Conservation (phyloP, 371 early-diverging fungal species). For the Gilbertella persicaria region DNA sequence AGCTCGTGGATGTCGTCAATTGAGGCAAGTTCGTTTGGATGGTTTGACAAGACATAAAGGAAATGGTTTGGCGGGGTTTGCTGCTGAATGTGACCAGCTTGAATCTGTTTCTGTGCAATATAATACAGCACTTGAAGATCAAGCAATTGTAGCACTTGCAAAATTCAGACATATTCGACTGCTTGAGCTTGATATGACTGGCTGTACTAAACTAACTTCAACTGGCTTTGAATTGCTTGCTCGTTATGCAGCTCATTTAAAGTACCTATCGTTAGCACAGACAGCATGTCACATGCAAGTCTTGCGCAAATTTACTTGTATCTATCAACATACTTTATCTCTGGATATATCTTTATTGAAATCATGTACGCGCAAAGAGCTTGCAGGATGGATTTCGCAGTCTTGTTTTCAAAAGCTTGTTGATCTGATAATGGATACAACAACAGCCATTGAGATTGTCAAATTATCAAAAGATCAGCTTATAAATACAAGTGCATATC, state of each 20-base stretch:
- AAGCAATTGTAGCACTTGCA: conserved; percentile 29
- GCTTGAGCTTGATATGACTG: conserved; percentile 30
- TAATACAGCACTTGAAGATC: conserved; percentile 26
- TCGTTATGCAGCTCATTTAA: conserved; percentile 16
- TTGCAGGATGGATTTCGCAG: conserved; percentile 14
- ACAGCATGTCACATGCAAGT: conserved; percentile 1
- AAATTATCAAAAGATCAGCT: not conserved
- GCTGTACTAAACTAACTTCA: conserved; percentile 25
- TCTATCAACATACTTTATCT: not conserved
- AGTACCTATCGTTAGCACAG: conserved; percentile 9
- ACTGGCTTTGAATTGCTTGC: conserved; percentile 25
- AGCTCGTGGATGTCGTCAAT: conserved; percentile 23
- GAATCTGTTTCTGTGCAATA: conserved; percentile 21
- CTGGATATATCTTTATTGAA: conserved; percentile 13
- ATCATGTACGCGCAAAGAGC: not conserved
- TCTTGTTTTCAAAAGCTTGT: not conserved
- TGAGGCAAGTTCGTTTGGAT: conserved; percentile 24
- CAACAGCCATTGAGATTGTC: not conserved
- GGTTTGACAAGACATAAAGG: conserved; percentile 19
- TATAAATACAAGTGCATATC: not conserved
- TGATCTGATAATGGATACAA: conserved; percentile 4
- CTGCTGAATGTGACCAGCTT: conserved; percentile 27
- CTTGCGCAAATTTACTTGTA: conserved; percentile 7
- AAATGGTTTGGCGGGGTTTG: conserved; percentile 31
- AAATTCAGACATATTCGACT: conserved; percentile 36